Percentiles rank a stretch among this genome's conserved stretches.
Evolutionary conservation across 2,329 filamentous ascomycete genomes (phyloP).

Genomic region (Colletotrichum sp.): DNA sequence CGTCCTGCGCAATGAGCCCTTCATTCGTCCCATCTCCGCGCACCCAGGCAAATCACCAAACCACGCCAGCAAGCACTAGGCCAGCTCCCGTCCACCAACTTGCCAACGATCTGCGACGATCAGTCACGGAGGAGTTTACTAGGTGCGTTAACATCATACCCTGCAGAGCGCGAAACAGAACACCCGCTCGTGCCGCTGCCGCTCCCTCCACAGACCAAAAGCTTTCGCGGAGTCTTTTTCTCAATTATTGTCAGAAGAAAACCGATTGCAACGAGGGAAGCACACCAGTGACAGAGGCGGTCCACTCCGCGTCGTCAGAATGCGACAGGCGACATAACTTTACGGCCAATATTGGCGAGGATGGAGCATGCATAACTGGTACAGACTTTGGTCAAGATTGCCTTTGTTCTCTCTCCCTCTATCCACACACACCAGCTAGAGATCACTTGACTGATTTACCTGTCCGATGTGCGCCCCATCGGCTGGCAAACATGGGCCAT

Average conservation of each 20-base stretch:
- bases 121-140: neutral
- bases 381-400: neutral
- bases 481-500: neutral
- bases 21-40: slow-evolving; percentile 5
- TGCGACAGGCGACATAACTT: neutral
- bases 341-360: neutral
- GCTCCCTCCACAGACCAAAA: neutral
- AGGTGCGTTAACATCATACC: neutral
- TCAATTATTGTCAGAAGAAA: neutral
- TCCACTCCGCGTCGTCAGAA: neutral
- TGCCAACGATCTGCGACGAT: slow-evolving; percentile 7
- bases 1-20: neutral
- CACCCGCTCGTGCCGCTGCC: slow-evolving; percentile 10
- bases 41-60: neutral
- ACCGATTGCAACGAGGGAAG: neutral
- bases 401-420: slow-evolving; percentile 2
- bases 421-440: slow-evolving; percentile 12
- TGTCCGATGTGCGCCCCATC: slow-evolving; percentile 3
- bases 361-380: neutral
- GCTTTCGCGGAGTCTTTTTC: neutral
- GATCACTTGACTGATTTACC: slow-evolving; percentile 19
- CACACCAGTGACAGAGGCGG: neutral
- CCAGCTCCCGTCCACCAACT: neutral
- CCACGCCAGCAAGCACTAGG: neutral
- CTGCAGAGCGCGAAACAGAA: slow-evolving; percentile 5